Conservation (phyloP, 2,329 filamentous ascomycete genomes). For the Xylogone sp. region DNA sequence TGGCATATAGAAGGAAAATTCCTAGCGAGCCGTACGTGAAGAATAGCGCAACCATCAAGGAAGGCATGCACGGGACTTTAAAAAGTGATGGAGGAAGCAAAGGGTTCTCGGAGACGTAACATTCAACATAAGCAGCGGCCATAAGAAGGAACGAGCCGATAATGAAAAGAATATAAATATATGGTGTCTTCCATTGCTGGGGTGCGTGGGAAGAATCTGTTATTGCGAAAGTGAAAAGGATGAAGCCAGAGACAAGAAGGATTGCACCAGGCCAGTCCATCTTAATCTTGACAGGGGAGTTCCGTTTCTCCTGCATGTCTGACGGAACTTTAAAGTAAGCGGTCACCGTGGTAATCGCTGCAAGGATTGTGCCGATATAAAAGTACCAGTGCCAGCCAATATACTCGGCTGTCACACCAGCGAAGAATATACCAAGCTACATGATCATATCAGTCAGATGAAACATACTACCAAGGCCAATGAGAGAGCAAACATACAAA, state of each 20-base stretch:
- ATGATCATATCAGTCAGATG: conserved; percentile 33
- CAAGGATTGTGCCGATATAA: conserved; percentile 56
- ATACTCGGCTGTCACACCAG: conserved; percentile 57
- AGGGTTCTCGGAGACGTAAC: conserved; percentile 64
- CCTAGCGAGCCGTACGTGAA: conserved; percentile 67
- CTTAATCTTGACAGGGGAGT: conserved; percentile 31
- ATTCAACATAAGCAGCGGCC: conserved; percentile 66
- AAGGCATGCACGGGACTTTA: conserved; percentile 63
- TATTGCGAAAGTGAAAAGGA: conserved; percentile 71
- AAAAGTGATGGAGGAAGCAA: conserved; percentile 70
- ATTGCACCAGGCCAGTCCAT: conserved; percentile 69
- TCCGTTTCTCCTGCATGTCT: conserved; percentile 34
- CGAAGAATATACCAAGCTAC: conserved; percentile 56
- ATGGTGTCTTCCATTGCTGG: conserved; percentile 68
- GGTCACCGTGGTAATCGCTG: conserved; percentile 40
- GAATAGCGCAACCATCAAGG: conserved; percentile 56
- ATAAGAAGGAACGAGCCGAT: conserved; percentile 58
- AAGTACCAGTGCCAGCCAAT: conserved; percentile 65
- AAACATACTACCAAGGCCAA: too few relatives aligned
- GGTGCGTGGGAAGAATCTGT: conserved; percentile 69
- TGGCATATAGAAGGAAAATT: conserved; percentile 66
- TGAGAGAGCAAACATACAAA: too few relatives aligned
- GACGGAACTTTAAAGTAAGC: conserved; percentile 47
- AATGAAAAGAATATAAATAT: conserved; percentile 63
- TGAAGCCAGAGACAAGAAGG: conserved; percentile 60